Conservation (phyloP, 805 yeast species). For the Grigorovia yakushimaensis region DNA sequence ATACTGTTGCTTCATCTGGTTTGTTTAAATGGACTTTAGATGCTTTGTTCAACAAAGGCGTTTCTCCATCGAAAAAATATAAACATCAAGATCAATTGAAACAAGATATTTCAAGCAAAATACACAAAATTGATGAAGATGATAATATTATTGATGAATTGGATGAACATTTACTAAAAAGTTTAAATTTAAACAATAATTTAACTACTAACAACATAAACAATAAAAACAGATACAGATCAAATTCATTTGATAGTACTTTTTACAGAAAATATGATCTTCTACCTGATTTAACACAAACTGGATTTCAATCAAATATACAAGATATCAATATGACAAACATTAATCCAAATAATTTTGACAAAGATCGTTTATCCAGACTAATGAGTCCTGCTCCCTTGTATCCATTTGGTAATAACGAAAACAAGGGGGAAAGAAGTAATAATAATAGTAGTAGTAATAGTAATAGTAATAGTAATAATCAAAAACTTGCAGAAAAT, state of each 20-base stretch:
- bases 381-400: conserved; percentile 12
- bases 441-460: too few species aligned
- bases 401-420: too few species aligned
- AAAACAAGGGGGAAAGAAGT: too few species aligned
- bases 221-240: conserved; percentile 7
- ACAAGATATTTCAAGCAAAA: conserved; percentile 1
- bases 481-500: too few species aligned
- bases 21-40: conserved; percentile 24
- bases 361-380: background rate
- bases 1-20: conserved; percentile 2
- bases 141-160: conserved; percentile 4
- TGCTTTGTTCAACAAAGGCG: conserved; percentile 22
- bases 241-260: conserved; percentile 19
- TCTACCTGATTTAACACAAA: conserved; percentile 7
- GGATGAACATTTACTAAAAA: background rate
- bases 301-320: background rate
- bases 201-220: background rate
- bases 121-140: conserved; percentile 24
- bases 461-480: too few species aligned
- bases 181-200: background rate
- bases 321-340: background rate
- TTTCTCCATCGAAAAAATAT: conserved; percentile 24
- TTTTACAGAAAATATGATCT: conserved; percentile 22
- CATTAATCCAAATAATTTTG: background rate
- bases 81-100: conserved; percentile 6